These are phyloP conservation scores for Azolla pinnata DNA, from an alignment of 75 land plant species.

Conservation along the genomic window DNA sequence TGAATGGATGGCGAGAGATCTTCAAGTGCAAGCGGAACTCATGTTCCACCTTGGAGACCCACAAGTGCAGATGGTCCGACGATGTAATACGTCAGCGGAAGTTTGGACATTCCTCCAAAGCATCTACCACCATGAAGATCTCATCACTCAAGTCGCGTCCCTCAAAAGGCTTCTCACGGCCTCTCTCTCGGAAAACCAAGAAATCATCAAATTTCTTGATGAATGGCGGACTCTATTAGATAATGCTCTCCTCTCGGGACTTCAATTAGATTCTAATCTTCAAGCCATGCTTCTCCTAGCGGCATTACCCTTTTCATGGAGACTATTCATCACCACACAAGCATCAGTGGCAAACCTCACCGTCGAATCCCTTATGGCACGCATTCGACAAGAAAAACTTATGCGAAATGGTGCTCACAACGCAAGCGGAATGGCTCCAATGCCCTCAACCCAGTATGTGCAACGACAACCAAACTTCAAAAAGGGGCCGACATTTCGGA, in stretches of 20 bases:
- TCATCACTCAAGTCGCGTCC: background rate
- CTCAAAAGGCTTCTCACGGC: background rate
- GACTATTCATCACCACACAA: background rate
- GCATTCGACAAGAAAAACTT: background rate
- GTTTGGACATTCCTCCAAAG: background rate
- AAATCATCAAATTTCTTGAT: background rate
- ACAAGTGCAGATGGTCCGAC: background rate
- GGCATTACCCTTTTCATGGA: background rate
- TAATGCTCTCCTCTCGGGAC: background rate
- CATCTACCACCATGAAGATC: background rate
- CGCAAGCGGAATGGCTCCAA: background rate
- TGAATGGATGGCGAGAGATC: background rate
- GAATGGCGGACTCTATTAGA: background rate
- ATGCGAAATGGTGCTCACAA: background rate
- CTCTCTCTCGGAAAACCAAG: background rate
- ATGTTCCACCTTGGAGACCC: background rate
- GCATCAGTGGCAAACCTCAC: background rate
- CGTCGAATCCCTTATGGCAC: background rate
- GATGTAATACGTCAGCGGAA: background rate
- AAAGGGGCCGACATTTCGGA: no score
- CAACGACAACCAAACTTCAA: background rate
- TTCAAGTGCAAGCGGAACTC: background rate
- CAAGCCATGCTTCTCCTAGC: conserved; percentile 1
- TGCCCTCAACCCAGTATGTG: background rate
- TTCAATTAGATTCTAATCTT: background rate